Conservation (phyloP, 805 yeast species). For the Yueomyces sinensis region DNA sequence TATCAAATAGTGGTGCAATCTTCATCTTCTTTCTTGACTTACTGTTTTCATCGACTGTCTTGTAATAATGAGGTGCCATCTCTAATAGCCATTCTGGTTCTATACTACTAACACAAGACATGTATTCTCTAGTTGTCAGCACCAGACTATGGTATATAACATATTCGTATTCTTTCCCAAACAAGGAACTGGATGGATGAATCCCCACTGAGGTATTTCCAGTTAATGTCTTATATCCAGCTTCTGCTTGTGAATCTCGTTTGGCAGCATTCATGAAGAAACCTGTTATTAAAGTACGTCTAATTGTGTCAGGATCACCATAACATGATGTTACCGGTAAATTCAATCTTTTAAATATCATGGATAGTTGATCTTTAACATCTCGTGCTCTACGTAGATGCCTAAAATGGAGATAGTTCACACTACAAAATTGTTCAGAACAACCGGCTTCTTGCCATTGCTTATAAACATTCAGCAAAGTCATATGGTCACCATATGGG, state of each 20-base stretch:
- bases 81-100: slow-evolving; percentile 71
- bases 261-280: slow-evolving; percentile 56
- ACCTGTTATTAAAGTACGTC: slow-evolving; percentile 55
- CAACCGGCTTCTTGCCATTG: slow-evolving; percentile 55
- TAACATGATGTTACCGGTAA: slow-evolving; percentile 38
- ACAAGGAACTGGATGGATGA: slow-evolving; percentile 77
- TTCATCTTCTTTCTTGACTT: slow-evolving; percentile 44
- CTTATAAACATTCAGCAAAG: slow-evolving; percentile 64
- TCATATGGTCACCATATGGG: slow-evolving; percentile 72
- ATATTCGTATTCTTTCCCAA: slow-evolving; percentile 53
- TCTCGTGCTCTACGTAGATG: slow-evolving; percentile 68
- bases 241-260: slow-evolving; percentile 42
- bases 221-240: slow-evolving; percentile 58
- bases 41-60: slow-evolving; percentile 41
- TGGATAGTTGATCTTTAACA: slow-evolving; percentile 56
- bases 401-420: slow-evolving; percentile 65
- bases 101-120: slow-evolving; percentile 78
- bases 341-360: slow-evolving; percentile 38
- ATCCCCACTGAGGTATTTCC: slow-evolving; percentile 64
- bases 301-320: slow-evolving; percentile 39
- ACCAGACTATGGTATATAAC: slow-evolving; percentile 72
- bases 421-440: slow-evolving; percentile 28
- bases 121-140: slow-evolving; percentile 76
- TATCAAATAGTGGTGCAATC: slow-evolving; percentile 60
- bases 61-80: slow-evolving; percentile 61